Evolutionary conservation across 495 filamentous ascomycete species (phyloP).

Genomic region (Penicillium soppii): DNA sequence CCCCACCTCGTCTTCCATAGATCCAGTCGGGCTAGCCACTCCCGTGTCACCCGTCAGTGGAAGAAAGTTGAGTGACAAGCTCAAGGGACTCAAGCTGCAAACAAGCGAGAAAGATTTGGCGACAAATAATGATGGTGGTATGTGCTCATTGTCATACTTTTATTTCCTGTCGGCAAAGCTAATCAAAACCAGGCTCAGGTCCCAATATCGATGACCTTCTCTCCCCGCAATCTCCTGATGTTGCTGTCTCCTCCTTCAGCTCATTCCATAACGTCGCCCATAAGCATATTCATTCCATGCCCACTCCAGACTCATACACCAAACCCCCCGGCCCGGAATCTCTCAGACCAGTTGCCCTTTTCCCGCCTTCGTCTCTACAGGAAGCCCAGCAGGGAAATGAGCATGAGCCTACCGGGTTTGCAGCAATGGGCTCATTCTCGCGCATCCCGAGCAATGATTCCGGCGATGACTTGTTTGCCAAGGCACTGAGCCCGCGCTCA

Average conservation of each 20-base stretch:
- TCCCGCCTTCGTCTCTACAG: slow-evolving; percentile 42
- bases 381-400: slow-evolving; percentile 39
- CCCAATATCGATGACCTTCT: slow-evolving; percentile 41
- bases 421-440: slow-evolving; percentile 29
- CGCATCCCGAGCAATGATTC: slow-evolving; percentile 41
- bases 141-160: slow-evolving; percentile 2
- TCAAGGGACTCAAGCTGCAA: slow-evolving; percentile 71
- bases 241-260: slow-evolving; percentile 65
- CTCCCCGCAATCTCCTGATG: slow-evolving; percentile 61
- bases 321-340: slow-evolving; percentile 12
- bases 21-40: slow-evolving; percentile 43
- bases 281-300: slow-evolving; percentile 19
- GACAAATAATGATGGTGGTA: slow-evolving; percentile 47
- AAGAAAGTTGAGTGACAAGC: slow-evolving; percentile 65
- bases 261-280: slow-evolving; percentile 46
- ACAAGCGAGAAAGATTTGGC: slow-evolving; percentile 64
- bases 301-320: slow-evolving; percentile 28
- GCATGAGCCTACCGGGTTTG: slow-evolving; percentile 33
- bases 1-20: slow-evolving; percentile 9
- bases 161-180: background rate
- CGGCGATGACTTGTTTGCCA: slow-evolving; percentile 76
- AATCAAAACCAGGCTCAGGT: background rate
- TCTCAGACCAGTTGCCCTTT: slow-evolving; percentile 34
- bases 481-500: slow-evolving; percentile 75
- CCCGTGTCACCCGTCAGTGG: slow-evolving; percentile 65